Evolutionary conservation across 164 flowering plant genomes (phyloP).

Genomic region (Cinnamomum chago): DNA sequence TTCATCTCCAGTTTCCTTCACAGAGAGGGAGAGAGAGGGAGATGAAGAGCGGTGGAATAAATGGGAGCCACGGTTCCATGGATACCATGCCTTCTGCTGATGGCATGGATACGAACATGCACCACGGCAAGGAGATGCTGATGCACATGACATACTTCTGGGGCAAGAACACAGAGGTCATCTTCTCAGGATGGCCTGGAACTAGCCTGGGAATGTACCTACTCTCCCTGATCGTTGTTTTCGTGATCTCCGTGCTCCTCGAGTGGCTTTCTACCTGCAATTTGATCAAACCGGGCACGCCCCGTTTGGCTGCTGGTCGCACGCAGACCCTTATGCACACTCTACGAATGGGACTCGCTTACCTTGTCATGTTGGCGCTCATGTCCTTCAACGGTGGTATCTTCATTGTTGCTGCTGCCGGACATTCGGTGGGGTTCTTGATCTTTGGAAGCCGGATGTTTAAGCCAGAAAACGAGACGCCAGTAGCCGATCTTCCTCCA

Average conservation of each 20-base stretch:
- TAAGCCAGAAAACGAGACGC: background rate
- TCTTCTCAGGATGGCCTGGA: constrained; percentile 53
- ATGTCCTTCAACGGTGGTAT: constrained; percentile 34
- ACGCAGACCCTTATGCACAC: constrained; percentile 15
- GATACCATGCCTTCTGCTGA: constrained; percentile 6
- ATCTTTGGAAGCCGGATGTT: constrained; percentile 21
- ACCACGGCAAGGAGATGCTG: constrained; percentile 15
- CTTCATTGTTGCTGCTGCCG: constrained; percentile 23
- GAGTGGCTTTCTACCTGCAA: constrained; percentile 34
- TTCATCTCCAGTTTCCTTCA: background rate
- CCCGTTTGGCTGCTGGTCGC: constrained; percentile 15
- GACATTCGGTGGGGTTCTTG: constrained; percentile 29
- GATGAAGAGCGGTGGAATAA: background rate
- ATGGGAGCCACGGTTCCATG: constrained; percentile 1
- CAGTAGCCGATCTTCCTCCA: constrained; percentile 4
- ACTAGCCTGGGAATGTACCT: constrained; percentile 36
- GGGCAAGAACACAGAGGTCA: constrained; percentile 36
- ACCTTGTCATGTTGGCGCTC: constrained; percentile 37
- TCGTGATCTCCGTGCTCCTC: constrained; percentile 24
- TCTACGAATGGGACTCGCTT: constrained; percentile 26
- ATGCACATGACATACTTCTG: constrained; percentile 53
- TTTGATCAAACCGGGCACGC: constrained; percentile 12
- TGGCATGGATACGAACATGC: constrained; percentile 4
- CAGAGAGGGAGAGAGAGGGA: background rate
- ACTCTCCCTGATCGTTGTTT: constrained; percentile 32